These are phyloP conservation scores for Salisapilia sapeloensis DNA, from an alignment of 352 stramenopile genomes.

Conservation along the genomic window DNA sequence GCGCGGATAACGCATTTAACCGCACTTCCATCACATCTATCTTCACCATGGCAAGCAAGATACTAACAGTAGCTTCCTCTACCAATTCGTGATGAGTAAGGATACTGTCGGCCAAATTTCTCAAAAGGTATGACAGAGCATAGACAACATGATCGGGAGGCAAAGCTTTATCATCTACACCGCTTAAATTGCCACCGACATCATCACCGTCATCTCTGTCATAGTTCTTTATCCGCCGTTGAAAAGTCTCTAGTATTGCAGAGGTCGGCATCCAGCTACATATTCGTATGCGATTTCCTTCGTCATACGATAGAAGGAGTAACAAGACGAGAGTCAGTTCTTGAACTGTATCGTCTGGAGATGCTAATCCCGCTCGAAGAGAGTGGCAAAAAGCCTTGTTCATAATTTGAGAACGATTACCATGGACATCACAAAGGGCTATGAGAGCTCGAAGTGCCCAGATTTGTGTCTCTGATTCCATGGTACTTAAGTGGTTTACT, in stretches of 20 bases:
- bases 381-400: slow-evolving; percentile 29
- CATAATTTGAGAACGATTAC: slow-evolving; percentile 26
- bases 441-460: slow-evolving; percentile 30
- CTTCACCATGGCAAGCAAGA: slow-evolving; percentile 43
- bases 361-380: slow-evolving; percentile 21
- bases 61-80: slow-evolving; percentile 22
- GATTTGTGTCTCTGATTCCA: slow-evolving; percentile 16
- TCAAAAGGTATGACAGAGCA: slow-evolving; percentile 47
- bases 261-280: slow-evolving; percentile 43
- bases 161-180: not conserved
- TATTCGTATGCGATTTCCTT: slow-evolving; percentile 45
- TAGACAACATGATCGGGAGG: slow-evolving; percentile 10
- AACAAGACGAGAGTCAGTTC: slow-evolving; percentile 34
- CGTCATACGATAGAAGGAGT: slow-evolving; percentile 35
- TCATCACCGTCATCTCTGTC: slow-evolving; percentile 1
- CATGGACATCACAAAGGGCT: slow-evolving; percentile 24
- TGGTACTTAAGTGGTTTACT: slow-evolving; percentile 17
- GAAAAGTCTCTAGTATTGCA: slow-evolving; percentile 15
- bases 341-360: slow-evolving; percentile 19
- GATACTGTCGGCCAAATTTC: slow-evolving; percentile 55
- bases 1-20: slow-evolving; percentile 41
- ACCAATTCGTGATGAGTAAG: slow-evolving; percentile 60
- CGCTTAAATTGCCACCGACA: slow-evolving; percentile 1
- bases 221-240: slow-evolving; percentile 4
- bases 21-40: slow-evolving; percentile 28